phyloP scores from a whole-genome alignment of 352 stramenopile species.

The Phytophthora cactorum region DNA sequence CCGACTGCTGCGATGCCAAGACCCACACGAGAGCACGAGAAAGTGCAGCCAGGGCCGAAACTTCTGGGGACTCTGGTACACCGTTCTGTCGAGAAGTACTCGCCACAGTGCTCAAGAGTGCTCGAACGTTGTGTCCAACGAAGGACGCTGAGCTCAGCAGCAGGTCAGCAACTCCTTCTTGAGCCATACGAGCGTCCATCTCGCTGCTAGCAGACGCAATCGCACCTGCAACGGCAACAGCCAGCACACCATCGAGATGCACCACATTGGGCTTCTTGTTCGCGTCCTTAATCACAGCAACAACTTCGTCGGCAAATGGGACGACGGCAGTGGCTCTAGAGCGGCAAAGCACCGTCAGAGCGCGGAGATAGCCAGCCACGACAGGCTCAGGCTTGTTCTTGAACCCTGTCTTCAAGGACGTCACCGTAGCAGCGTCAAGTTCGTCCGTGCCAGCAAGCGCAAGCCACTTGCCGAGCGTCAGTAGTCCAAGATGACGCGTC shows the following conservation, averaged over 20 bases:
- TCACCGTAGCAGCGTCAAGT: constrained; percentile 46
- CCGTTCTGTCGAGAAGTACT: constrained; percentile 19
- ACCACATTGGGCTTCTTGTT: constrained; percentile 82
- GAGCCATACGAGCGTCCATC: constrained; percentile 62
- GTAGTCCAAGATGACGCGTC: constrained; percentile 73
- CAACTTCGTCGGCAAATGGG: constrained; percentile 57
- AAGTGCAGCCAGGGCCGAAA: constrained; percentile 62
- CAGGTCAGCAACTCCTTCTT: constrained; percentile 54
- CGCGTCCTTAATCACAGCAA: constrained; percentile 60
- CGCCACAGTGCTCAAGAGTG: constrained; percentile 42
- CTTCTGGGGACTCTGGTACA: constrained; percentile 54
- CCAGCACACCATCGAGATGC: constrained; percentile 81
- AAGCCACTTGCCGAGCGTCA: constrained; percentile 82
- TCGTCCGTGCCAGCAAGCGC: constrained; percentile 55
- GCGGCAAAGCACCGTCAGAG: constrained; percentile 57
- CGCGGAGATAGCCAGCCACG: constrained; percentile 68
- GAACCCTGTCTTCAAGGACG: constrained; percentile 58
- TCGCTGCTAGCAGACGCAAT: constrained; percentile 64
- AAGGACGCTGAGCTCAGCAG: constrained; percentile 60
- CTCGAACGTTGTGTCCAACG: constrained; percentile 48
- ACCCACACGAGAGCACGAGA: constrained; percentile 69
- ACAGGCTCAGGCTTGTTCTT: constrained; percentile 79
- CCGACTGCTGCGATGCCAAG: constrained; percentile 63
- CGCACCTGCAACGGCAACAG: constrained; percentile 62
- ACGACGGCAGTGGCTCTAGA: constrained; percentile 33